Percentiles rank a stretch among this genome's conserved stretches.
These are phyloP conservation scores for Cystoisospora suis DNA, from an alignment of 169 alveolate species.

Conservation along the genomic window DNA sequence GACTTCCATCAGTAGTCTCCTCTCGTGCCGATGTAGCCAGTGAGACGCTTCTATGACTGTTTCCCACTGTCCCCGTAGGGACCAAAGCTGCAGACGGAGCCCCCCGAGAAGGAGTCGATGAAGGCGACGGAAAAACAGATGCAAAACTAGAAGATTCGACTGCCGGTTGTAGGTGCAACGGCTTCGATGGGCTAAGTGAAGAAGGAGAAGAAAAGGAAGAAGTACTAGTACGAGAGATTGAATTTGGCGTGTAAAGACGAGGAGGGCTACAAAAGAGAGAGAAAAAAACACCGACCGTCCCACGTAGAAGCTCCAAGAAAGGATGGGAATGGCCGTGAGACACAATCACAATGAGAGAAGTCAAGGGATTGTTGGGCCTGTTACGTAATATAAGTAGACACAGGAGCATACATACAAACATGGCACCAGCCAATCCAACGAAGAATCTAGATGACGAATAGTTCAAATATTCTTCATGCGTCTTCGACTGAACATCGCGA, in stretches of 20 bases:
- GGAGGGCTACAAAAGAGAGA: neutral
- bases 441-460: neutral
- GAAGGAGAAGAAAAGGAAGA: neutral
- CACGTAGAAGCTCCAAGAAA: neutral
- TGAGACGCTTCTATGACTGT: neutral
- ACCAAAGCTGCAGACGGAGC: neutral
- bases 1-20: neutral
- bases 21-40: neutral
- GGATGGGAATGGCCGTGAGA: neutral
- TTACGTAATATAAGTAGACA: neutral
- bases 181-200: neutral
- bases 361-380: neutral
- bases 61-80: neutral
- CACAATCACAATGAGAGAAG: neutral
- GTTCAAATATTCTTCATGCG: too few species aligned
- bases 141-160: neutral
- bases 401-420: neutral
- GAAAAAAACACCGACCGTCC: neutral
- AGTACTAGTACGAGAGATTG: neutral
- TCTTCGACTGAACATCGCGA: neutral
- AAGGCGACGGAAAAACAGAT: neutral
- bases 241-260: neutral
- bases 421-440: neutral
- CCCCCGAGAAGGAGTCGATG: neutral
- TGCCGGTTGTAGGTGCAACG: neutral